Conservation (phyloP, 805 yeast species). For the Clavispora vitiphila region DNA sequence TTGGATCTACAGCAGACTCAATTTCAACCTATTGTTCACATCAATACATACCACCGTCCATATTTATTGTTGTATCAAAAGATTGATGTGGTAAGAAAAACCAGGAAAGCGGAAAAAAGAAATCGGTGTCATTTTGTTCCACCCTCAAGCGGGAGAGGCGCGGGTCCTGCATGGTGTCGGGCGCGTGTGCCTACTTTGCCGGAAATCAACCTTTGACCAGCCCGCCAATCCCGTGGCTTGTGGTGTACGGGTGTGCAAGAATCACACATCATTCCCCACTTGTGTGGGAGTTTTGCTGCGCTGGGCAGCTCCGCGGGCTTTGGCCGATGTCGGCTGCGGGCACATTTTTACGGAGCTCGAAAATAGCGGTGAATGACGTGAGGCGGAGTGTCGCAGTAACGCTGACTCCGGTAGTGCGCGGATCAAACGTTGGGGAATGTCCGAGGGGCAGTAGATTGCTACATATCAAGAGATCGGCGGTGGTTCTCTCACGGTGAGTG, state of each 20-base stretch:
- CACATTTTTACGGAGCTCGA: too few species aligned
- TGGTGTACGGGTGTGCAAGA: slow-evolving; percentile 3
- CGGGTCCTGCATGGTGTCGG: slow-evolving; percentile 2
- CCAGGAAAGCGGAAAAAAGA: slow-evolving; percentile 19
- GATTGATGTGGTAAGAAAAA: slow-evolving; percentile 11
- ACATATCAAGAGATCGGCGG: too few species aligned
- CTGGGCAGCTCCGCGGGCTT: too few species aligned
- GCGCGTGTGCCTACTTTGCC: slow-evolving; percentile 1
- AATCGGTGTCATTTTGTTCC: slow-evolving; percentile 15
- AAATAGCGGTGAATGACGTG: too few species aligned
- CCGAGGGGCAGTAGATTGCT: too few species aligned
- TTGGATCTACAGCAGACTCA: background rate
- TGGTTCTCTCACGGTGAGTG: too few species aligned
- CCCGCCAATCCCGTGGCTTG: slow-evolving; percentile 8
- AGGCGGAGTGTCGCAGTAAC: too few species aligned
- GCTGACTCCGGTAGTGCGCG: too few species aligned
- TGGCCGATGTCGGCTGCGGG: too few species aligned
- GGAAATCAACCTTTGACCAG: background rate
- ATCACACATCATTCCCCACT: too few species aligned
- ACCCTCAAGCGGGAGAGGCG: background rate
- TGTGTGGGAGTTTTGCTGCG: too few species aligned
- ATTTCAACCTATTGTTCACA: background rate
- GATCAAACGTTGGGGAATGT: too few species aligned
- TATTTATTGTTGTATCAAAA: slow-evolving; percentile 13
- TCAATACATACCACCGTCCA: slow-evolving; percentile 56